Percentiles rank a stretch among this genome's conserved stretches.
phyloP scores from a whole-genome alignment of 495 filamentous ascomycete genomes.

The Annulohypoxylon moriforme region DNA sequence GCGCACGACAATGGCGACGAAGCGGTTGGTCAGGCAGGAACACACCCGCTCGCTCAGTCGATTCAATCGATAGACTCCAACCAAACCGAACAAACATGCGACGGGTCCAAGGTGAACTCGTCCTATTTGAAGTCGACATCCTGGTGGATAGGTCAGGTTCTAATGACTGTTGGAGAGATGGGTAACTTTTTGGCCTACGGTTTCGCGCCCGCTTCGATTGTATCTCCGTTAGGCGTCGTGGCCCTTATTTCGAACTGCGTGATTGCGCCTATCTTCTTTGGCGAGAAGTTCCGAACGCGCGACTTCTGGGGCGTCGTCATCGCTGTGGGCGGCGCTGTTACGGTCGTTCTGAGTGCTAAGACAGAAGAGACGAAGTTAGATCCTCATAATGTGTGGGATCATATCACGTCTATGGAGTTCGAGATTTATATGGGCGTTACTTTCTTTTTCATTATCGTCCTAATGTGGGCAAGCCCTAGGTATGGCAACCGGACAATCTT shows the following conservation, averaged over 20 bases:
- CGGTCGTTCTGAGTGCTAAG: slow-evolving; percentile 92
- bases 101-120: slow-evolving; percentile 51
- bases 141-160: slow-evolving; percentile 92
- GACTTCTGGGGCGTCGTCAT: slow-evolving; percentile 90
- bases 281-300: slow-evolving; percentile 85
- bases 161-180: slow-evolving; percentile 93
- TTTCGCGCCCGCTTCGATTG: slow-evolving; percentile 97
- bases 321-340: slow-evolving; percentile 87
- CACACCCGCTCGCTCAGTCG: slow-evolving; percentile 61
- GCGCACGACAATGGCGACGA: slow-evolving; percentile 44
- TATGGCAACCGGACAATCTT: slow-evolving; percentile 88
- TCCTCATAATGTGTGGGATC: slow-evolving; percentile 87
- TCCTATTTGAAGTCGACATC: slow-evolving; percentile 87
- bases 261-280: slow-evolving; percentile 91
- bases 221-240: slow-evolving; percentile 95
- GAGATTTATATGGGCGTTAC: slow-evolving; percentile 88
- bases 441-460: slow-evolving; percentile 71
- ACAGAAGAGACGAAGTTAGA: slow-evolving; percentile 90
- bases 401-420: slow-evolving; percentile 91
- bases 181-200: slow-evolving; percentile 98
- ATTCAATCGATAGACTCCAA: slow-evolving; percentile 57
- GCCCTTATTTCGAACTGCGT: slow-evolving; percentile 95
- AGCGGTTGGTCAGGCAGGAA: slow-evolving; percentile 54
- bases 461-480: slow-evolving; percentile 83
- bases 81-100: slow-evolving; percentile 50